Conservation (phyloP, 192 early-diverging fungal species). For the Coemansia sp. region DNA sequence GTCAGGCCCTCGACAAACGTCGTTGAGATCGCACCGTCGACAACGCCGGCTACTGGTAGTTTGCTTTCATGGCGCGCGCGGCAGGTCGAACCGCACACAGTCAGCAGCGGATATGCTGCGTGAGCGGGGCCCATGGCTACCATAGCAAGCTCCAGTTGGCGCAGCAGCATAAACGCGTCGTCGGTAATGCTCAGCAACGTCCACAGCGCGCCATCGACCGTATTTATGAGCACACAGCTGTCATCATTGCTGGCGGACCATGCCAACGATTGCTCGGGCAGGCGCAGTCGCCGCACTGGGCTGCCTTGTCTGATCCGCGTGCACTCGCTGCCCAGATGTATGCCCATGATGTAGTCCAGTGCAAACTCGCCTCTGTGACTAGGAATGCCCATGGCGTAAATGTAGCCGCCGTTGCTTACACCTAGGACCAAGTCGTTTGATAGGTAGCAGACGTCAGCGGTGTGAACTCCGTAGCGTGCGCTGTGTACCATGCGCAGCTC, state of each 20-base stretch:
- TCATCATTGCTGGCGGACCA: constrained; percentile 17
- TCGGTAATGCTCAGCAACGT: constrained; percentile 31
- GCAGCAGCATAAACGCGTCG: constrained; percentile 24
- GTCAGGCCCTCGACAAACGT: too few relatives aligned
- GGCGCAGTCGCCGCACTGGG: constrained; percentile 12
- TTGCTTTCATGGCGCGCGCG: too few relatives aligned
- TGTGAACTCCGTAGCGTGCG: constrained; percentile 33
- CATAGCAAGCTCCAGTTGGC: constrained; percentile 30
- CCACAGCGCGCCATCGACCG: constrained; percentile 41
- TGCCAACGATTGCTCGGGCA: constrained; percentile 14
- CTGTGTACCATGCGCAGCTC: constrained; percentile 22
- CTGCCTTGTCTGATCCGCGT: constrained; percentile 22
- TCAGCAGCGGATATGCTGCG: constrained; percentile 39
- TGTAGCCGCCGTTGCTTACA: constrained; percentile 25
- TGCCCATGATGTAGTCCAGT: constrained; percentile 28
- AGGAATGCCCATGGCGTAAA: constrained; percentile 31
- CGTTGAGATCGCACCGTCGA: too few relatives aligned
- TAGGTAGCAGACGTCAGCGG: constrained; percentile 39
- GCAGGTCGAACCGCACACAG: constrained; percentile 8
- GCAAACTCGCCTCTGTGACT: constrained; percentile 33
- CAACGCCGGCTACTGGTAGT: too few relatives aligned
- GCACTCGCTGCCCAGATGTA: constrained; percentile 38
- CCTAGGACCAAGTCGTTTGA: constrained; percentile 25
- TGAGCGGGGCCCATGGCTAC: constrained; percentile 17
- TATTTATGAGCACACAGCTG: constrained; percentile 15